A percentile compares a stretch with the other conserved stretches of the same genome.
phyloP scores from a whole-genome alignment of 768 basidiomycete genomes.

The Lyophyllum shimeji region DNA sequence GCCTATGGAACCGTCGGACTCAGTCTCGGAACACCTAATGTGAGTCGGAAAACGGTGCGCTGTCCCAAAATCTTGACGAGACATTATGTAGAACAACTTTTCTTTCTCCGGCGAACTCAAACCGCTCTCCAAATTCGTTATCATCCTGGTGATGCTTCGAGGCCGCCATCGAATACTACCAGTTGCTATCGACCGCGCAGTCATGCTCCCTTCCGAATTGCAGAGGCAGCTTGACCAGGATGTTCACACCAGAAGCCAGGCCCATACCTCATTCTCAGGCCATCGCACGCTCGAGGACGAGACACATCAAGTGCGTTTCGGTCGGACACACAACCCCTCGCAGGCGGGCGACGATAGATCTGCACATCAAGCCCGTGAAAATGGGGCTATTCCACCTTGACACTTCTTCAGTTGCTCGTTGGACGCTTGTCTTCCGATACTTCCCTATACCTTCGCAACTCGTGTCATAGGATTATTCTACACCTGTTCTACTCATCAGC shows the following conservation, averaged over 20 bases:
- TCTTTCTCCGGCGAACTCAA: slow-evolving; percentile 79
- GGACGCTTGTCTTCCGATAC: no score
- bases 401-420: background rate
- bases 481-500: no score
- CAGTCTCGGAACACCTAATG: slow-evolving; percentile 82
- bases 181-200: slow-evolving; percentile 84
- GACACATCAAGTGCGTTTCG: background rate
- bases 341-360: background rate
- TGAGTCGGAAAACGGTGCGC: slow-evolving; percentile 31
- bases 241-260: slow-evolving; percentile 6
- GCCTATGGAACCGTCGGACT: slow-evolving; percentile 90
- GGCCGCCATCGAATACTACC: slow-evolving; percentile 89
- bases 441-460: background rate
- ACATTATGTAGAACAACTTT: slow-evolving; percentile 60
- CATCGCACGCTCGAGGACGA: slow-evolving; percentile 4
- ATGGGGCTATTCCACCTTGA: background rate
- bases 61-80: slow-evolving; percentile 8
- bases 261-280: background rate
- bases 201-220: slow-evolving; percentile 75
- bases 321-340: slow-evolving; percentile 3
- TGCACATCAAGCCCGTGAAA: background rate
- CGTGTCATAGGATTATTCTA: background rate
- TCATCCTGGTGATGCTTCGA: slow-evolving; percentile 90
- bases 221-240: slow-evolving; percentile 26
- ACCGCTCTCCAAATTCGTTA: slow-evolving; percentile 82